Evolutionary conservation across 352 stramenopile genomes (phyloP), one percentile per base, ranked within the genome.

Genomic region (Blastocystis sp.): DNA sequence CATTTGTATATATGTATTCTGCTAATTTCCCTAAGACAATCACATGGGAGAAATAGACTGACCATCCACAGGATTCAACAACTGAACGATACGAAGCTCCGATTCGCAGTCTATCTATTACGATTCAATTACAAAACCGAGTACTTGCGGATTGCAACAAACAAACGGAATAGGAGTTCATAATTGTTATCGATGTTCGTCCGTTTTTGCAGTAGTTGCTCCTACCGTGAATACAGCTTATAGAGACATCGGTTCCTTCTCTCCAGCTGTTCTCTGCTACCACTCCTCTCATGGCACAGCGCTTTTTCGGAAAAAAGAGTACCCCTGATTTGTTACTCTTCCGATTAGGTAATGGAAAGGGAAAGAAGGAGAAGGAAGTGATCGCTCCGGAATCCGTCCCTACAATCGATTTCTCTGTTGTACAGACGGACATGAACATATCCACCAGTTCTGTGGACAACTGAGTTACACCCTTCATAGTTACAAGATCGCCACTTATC

Each of bases 271-370:
- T n/a, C n/a, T n/a, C n/a, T n/a, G n/a, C n/a, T n/a, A n/a, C n/a
- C n/a, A 59, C 32, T 27, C 4, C 51, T 59, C 11, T 11, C 3
- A 18, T 27, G 32, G 14, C 61, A 1, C 16, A 29, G 24, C 69
- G 69, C 18, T 81, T 34, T 24, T 81, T 81, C 40, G 69, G 69
- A 63, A 81, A 81, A 61, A 81, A 81, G 48, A 27, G 69, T 81
- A 48, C 14, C 4, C n/a, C 3, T 53, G 9, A n/a, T 51, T 34
- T 16, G 4, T 27, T 9, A n/a, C 6, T 24, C 7, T 59, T 38
- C 21, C n/a, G 32, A 38, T 3, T 24, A 81, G 46, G 8, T 14
- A 42, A 18, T 42, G 42, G 8, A n/a, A 81, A 81, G 42, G 24
- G 36, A 9, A 64, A 81, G 29, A 81, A 64, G 51, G 53, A 81